Conservation (phyloP, 371 early-diverging fungal species). For the Mortierella sp. region DNA sequence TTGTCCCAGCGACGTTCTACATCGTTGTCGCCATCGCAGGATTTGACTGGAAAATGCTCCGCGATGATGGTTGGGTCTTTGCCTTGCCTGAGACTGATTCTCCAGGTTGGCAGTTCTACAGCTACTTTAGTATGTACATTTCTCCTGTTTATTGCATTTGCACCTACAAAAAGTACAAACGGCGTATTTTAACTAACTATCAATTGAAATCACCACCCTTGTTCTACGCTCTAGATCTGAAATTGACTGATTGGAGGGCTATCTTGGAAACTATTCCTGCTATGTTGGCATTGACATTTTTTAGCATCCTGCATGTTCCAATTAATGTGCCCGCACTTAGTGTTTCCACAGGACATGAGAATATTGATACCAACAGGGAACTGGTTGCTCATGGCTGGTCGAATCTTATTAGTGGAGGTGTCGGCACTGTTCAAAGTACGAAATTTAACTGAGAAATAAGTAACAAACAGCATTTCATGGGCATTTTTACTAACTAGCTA, state of each 20-base stretch:
- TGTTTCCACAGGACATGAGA: slow-evolving; percentile 87
- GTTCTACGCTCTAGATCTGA: slow-evolving; percentile 61
- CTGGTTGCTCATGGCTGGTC: slow-evolving; percentile 94
- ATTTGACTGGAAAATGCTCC: slow-evolving; percentile 73
- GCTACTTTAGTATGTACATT: slow-evolving; percentile 69
- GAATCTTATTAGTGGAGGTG: slow-evolving; percentile 84
- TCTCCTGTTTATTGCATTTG: neutral
- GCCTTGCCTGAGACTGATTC: slow-evolving; percentile 74
- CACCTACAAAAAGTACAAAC: no score
- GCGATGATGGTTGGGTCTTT: slow-evolving; percentile 90
- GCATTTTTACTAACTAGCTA: slow-evolving; percentile 17
- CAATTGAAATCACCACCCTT: neutral
- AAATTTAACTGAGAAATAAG: neutral
- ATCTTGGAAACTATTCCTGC: slow-evolving; percentile 86
- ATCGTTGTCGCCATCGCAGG: slow-evolving; percentile 68
- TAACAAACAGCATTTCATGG: slow-evolving; percentile 19
- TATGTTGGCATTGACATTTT: slow-evolving; percentile 93
- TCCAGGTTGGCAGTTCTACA: slow-evolving; percentile 92
- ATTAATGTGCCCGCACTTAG: slow-evolving; percentile 94
- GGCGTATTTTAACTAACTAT: no score
- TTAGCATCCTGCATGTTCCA: slow-evolving; percentile 95
- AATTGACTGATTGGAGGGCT: slow-evolving; percentile 82
- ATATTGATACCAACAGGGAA: slow-evolving; percentile 93
- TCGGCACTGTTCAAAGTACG: slow-evolving; percentile 86
- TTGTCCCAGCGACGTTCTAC: slow-evolving; percentile 87